These are phyloP conservation scores for Aspergillus terreus DNA, from an alignment of 2,329 filamentous ascomycete species.

Conservation along the genomic window DNA sequence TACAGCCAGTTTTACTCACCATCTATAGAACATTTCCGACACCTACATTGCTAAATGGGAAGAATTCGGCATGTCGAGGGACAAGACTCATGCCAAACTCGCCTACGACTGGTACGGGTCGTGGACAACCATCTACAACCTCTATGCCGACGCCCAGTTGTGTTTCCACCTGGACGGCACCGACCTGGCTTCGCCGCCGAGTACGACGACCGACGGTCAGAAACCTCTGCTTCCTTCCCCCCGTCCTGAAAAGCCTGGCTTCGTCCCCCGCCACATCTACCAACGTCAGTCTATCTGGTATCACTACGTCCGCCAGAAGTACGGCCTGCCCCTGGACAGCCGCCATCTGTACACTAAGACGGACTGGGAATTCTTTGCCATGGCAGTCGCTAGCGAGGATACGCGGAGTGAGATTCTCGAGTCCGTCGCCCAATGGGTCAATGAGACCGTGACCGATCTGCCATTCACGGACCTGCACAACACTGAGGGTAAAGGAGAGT, in stretches of 20 bases:
- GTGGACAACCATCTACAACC: constrained; percentile 82
- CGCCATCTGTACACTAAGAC: constrained; percentile 83
- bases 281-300: constrained; percentile 79
- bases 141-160: constrained; percentile 74
- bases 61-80: constrained; percentile 63
- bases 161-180: constrained; percentile 68
- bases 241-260: constrained; percentile 41
- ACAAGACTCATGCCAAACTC: constrained; percentile 69
- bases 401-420: constrained; percentile 70
- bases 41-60: constrained; percentile 72
- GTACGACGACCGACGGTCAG: constrained; percentile 16
- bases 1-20: constrained; percentile 5
- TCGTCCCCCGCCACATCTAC: constrained; percentile 75
- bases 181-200: constrained; percentile 16
- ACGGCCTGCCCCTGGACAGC: constrained; percentile 77
- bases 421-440: constrained; percentile 74
- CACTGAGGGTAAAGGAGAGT: constrained; percentile 72
- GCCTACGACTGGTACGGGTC: constrained; percentile 76
- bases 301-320: constrained; percentile 70
- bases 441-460: constrained; percentile 72
- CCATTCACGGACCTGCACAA: constrained; percentile 80
- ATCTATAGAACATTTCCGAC: constrained; percentile 52
- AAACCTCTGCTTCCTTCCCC: constrained; percentile 22
- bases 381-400: constrained; percentile 67
- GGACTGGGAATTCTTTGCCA: constrained; percentile 88